phyloP scores from a whole-genome alignment of 257 asterid species.

The Voacanga thouarsii region DNA sequence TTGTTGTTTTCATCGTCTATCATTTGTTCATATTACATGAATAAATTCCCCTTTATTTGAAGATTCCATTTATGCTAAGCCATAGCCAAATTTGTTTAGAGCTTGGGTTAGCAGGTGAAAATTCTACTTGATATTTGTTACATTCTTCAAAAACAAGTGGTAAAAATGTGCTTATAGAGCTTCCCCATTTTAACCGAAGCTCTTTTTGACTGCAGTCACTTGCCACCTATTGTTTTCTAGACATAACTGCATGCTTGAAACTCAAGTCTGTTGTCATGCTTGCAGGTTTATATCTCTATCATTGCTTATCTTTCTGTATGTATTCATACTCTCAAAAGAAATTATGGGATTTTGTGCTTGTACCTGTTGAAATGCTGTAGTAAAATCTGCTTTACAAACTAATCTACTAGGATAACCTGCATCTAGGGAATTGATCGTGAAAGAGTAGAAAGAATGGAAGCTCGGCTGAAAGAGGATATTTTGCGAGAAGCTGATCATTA shows the following conservation, averaged over 20 bases:
- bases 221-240: neutral
- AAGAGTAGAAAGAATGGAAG: conserved; percentile 96
- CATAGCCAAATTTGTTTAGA: neutral
- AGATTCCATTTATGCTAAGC: neutral
- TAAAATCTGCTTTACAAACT: conserved; percentile 20
- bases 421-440: conserved; percentile 87
- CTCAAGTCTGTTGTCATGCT: neutral
- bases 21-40: neutral
- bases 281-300: neutral
- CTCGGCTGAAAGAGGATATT: conserved; percentile 92
- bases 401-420: conserved; percentile 27
- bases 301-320: neutral
- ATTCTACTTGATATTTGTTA: neutral
- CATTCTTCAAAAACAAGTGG: neutral
- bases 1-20: neutral
- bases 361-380: conserved; percentile 5
- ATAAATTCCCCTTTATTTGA: neutral
- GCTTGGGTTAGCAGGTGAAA: neutral
- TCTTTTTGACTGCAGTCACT: neutral
- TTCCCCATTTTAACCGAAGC: neutral
- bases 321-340: neutral
- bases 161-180: neutral
- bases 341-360: neutral
- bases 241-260: neutral
- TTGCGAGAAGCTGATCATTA: conserved; percentile 88